phyloP scores from a whole-genome alignment of 306 rosid genomes.

The Cucurbita argyrosperma region DNA sequence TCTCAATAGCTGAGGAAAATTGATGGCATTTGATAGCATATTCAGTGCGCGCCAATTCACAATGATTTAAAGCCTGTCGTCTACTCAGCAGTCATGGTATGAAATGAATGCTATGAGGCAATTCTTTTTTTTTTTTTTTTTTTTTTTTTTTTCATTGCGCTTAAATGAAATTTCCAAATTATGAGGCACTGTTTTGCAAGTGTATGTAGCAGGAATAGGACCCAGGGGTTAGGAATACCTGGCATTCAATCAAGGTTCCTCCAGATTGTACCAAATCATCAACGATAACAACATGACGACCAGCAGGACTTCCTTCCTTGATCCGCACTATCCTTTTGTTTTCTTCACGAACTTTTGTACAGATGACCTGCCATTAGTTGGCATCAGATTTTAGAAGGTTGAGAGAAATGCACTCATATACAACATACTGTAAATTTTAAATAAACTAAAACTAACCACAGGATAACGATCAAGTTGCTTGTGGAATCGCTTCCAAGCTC shows the following conservation, averaged over 20 bases:
- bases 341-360: constrained; percentile 88
- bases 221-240: constrained; percentile 29
- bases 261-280: constrained; percentile 99
- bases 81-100: neutral
- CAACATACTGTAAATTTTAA: neutral
- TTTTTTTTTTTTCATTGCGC: neutral
- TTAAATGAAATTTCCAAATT: neutral
- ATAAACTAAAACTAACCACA: constrained; percentile 32
- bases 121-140: no score
- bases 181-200: neutral
- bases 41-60: neutral
- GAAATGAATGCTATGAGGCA: no score
- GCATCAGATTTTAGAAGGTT: neutral
- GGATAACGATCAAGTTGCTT: constrained; percentile 67
- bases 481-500: constrained; percentile 99
- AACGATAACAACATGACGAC: constrained; percentile 79
- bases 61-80: neutral
- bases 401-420: neutral
- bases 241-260: constrained; percentile 88
- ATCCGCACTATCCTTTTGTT: constrained; percentile 86
- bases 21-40: neutral
- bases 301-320: constrained; percentile 85
- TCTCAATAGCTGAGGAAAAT: neutral
- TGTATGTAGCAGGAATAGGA: neutral
- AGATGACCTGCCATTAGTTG: constrained; percentile 54